A percentile compares a stretch with the other conserved stretches of the same genome.
These are phyloP conservation scores for Pleurotus ostreatus DNA, from an alignment of 768 basidiomycete species.

Conservation along the genomic window DNA sequence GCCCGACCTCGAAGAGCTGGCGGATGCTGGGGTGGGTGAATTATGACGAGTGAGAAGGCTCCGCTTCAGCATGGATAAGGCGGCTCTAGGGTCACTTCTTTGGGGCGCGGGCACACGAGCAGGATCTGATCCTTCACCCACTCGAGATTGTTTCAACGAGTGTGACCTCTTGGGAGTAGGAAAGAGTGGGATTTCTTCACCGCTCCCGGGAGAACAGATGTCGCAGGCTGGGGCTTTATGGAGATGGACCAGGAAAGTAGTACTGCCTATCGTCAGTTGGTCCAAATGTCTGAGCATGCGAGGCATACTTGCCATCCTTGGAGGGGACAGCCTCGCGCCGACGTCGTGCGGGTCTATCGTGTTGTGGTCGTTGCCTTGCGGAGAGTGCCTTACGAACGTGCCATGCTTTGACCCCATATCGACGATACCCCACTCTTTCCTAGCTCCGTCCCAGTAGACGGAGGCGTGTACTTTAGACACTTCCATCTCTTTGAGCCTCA, in stretches of 20 bases:
- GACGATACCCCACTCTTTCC: slow-evolving; percentile 66
- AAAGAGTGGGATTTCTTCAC: slow-evolving; percentile 61
- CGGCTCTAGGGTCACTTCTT: slow-evolving; percentile 52
- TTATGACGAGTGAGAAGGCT: slow-evolving; percentile 53
- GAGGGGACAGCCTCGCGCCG: slow-evolving; percentile 55
- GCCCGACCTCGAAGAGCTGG: slow-evolving; percentile 11
- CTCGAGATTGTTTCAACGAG: slow-evolving; percentile 23
- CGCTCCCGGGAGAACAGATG: slow-evolving; percentile 49
- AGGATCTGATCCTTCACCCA: slow-evolving; percentile 21
- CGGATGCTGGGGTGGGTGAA: slow-evolving; percentile 9
- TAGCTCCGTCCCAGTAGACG: slow-evolving; percentile 59
- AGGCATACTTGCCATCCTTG: slow-evolving; percentile 68
- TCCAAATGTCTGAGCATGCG: slow-evolving; percentile 61
- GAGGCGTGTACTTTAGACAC: slow-evolving; percentile 82
- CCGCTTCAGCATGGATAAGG: slow-evolving; percentile 62
- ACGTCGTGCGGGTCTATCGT: slow-evolving; percentile 19
- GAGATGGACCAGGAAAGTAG: slow-evolving; percentile 67
- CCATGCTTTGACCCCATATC: slow-evolving; percentile 89
- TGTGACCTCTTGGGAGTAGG: slow-evolving; percentile 20
- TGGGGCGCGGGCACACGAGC: slow-evolving; percentile 17
- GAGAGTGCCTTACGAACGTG: slow-evolving; percentile 52
- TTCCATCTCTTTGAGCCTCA: slow-evolving; percentile 80
- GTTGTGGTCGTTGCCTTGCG: slow-evolving; percentile 13
- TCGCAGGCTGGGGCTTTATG: slow-evolving; percentile 63
- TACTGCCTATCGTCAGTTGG: slow-evolving; percentile 61